Percentiles rank a stretch among this genome's conserved stretches.
phyloP scores from a whole-genome alignment of 768 basidiomycete genomes.

The Calvatia gigantea region DNA sequence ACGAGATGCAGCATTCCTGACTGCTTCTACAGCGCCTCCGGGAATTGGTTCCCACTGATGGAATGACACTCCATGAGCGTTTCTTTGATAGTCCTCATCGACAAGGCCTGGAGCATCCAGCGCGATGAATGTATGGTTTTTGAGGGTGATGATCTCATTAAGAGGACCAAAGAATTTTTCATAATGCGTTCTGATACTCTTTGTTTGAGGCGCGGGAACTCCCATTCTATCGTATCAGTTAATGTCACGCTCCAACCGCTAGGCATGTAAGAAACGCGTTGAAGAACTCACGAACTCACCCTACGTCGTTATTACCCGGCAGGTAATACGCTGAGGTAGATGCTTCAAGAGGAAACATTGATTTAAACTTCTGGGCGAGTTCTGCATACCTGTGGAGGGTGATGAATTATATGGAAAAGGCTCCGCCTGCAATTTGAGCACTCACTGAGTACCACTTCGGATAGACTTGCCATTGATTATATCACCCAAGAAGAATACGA shows the following conservation, averaged over 20 bases:
- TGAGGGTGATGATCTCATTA: slow-evolving; percentile 57
- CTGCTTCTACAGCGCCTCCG: slow-evolving; percentile 58
- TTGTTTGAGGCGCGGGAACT: slow-evolving; percentile 42
- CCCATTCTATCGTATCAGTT: slow-evolving; percentile 43
- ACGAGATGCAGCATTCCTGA: slow-evolving; percentile 43
- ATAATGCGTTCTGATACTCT: slow-evolving; percentile 59
- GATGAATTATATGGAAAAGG: neutral
- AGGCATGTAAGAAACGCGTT: neutral
- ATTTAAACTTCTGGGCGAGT: slow-evolving; percentile 59
- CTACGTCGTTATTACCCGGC: slow-evolving; percentile 83
- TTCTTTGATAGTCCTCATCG: slow-evolving; percentile 75
- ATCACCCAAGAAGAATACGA: slow-evolving; percentile 75
- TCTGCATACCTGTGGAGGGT: slow-evolving; percentile 48
- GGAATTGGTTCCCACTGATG: slow-evolving; percentile 52
- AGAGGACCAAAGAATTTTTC: slow-evolving; percentile 61
- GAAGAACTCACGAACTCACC: slow-evolving; percentile 33
- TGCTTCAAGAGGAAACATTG: slow-evolving; percentile 47
- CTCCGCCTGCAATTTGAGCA: neutral
- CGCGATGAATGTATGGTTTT: slow-evolving; percentile 69
- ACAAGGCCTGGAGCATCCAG: slow-evolving; percentile 78
- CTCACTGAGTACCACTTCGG: slow-evolving; percentile 41
- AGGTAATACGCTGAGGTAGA: slow-evolving; percentile 49
- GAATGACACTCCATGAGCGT: slow-evolving; percentile 45
- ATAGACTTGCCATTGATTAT: slow-evolving; percentile 61
- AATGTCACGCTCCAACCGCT: neutral